Conservation (phyloP, 176 grass and related monocot species). For the Rhynchospora pubera region DNA sequence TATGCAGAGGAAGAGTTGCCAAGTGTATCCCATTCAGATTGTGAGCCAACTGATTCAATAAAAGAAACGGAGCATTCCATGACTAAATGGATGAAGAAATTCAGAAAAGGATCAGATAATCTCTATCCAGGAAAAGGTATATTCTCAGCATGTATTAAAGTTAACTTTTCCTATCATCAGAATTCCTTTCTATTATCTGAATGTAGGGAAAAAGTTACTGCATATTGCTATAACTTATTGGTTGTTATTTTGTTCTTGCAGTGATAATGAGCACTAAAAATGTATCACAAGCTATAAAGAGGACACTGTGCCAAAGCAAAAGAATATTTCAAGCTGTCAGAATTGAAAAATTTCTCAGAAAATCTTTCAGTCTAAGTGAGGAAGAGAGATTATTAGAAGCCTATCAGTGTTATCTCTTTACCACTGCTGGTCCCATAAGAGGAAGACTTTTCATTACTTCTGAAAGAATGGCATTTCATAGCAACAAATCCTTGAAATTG, state of each 20-base stretch:
- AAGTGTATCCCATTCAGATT: conserved; percentile 13
- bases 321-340: conserved; percentile 59
- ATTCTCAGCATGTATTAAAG: neutral
- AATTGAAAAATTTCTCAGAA: conserved; percentile 55
- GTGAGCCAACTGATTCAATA: conserved; percentile 24
- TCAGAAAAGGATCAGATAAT: conserved; percentile 34
- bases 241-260: neutral
- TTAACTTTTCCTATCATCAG: neutral
- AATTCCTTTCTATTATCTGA: neutral
- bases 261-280: neutral
- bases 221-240: neutral
- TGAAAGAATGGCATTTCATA: conserved; percentile 54
- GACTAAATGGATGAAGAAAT: conserved; percentile 24
- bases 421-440: conserved; percentile 71
- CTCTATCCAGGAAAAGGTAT: conserved; percentile 3
- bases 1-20: conserved; percentile 35
- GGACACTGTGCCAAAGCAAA: conserved; percentile 53
- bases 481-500: conserved; percentile 55
- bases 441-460: conserved; percentile 87
- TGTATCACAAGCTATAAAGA: conserved; percentile 52
- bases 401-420: conserved; percentile 71
- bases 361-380: conserved; percentile 41
- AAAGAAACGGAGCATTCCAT: conserved; percentile 34
- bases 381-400: conserved; percentile 59
- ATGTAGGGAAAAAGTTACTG: neutral